These are phyloP conservation scores for Vachellia collinsii DNA, from an alignment of 306 rosid genomes.

Conservation along the genomic window DNA sequence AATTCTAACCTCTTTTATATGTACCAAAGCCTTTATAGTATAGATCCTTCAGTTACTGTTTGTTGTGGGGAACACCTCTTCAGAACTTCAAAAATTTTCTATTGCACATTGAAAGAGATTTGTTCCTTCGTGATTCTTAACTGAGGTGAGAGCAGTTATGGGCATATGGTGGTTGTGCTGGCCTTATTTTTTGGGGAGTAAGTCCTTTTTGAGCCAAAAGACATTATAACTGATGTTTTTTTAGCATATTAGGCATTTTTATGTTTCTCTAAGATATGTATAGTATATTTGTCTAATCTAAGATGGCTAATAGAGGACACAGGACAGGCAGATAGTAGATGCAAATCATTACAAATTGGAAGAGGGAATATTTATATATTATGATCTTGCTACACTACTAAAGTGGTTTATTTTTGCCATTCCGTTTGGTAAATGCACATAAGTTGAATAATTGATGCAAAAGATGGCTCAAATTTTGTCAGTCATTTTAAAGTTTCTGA, in stretches of 20 bases:
- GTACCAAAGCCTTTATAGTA: background rate
- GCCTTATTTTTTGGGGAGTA: background rate
- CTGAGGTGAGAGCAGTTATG: background rate
- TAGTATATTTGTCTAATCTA: background rate
- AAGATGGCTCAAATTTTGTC: background rate
- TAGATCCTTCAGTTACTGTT: background rate
- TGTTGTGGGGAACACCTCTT: background rate
- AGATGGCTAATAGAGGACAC: background rate
- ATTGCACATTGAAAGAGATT: background rate
- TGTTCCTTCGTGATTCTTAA: background rate
- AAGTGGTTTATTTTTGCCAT: background rate
- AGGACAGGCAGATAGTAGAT: background rate
- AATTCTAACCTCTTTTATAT: background rate
- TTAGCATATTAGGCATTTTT: background rate
- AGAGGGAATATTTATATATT: background rate
- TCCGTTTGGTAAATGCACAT: background rate
- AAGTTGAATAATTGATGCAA: background rate
- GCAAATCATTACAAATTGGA: background rate
- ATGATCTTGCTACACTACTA: background rate
- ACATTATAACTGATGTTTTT: background rate
- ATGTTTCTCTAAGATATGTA: background rate
- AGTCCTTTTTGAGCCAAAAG: background rate
- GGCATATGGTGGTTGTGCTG: background rate
- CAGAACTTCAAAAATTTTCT: background rate
- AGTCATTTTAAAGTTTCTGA: background rate